phyloP scores from a whole-genome alignment of 2,329 filamentous ascomycete species.

The Aspergillus spinulosporus region DNA sequence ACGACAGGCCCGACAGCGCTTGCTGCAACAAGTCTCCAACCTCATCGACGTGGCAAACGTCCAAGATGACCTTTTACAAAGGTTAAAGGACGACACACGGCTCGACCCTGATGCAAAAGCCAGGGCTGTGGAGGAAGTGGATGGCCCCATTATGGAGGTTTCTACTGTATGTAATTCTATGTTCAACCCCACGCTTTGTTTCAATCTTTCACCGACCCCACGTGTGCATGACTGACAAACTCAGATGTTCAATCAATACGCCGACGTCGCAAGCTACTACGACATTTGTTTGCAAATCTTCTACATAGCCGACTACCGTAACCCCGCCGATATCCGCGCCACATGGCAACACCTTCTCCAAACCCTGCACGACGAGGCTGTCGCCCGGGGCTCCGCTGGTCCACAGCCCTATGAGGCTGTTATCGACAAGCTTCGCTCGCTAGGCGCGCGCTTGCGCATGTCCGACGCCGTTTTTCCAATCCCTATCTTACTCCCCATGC shows the following conservation, averaged over 20 bases:
- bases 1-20: conserved; percentile 77
- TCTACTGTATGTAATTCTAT: conserved; percentile 63
- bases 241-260: conserved; percentile 88
- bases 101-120: conserved; percentile 63
- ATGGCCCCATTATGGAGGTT: conserved; percentile 75
- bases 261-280: conserved; percentile 88
- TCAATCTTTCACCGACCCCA: background rate
- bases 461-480: conserved; percentile 59
- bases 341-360: conserved; percentile 85
- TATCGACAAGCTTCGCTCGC: conserved; percentile 54
- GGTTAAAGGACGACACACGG: conserved; percentile 71
- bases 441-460: conserved; percentile 58
- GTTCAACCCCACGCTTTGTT: conserved; percentile 8
- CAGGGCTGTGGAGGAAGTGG: conserved; percentile 66
- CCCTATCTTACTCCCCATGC: conserved; percentile 54
- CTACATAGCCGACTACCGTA: conserved; percentile 86
- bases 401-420: conserved; percentile 52
- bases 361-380: conserved; percentile 62
- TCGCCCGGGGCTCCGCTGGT: conserved; percentile 36
- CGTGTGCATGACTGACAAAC: conserved; percentile 16
- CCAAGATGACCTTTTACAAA: conserved; percentile 84
- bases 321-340: conserved; percentile 75
- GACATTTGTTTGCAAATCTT: conserved; percentile 93
- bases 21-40: conserved; percentile 81
- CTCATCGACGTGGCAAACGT: conserved; percentile 91